Evolutionary conservation across 192 early-diverging fungal species (phyloP).

Genomic region (Helicostylum pulchrum): DNA sequence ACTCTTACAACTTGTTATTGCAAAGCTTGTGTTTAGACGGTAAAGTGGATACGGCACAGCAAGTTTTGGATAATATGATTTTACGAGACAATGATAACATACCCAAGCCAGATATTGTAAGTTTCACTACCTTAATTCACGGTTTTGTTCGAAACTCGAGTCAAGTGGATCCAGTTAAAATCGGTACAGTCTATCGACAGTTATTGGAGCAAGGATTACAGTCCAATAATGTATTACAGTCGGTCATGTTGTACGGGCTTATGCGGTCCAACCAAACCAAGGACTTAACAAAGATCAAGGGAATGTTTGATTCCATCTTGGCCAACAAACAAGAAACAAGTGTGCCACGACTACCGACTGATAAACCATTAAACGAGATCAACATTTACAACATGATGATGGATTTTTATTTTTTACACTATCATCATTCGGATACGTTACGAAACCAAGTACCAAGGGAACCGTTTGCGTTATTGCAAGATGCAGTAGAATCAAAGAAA

Average conservation of each 20-base stretch:
- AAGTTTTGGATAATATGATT: conserved; percentile 21
- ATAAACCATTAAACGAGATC: neutral
- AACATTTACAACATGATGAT: conserved; percentile 32
- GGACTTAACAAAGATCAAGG: neutral
- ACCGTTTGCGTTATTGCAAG: conserved; percentile 14
- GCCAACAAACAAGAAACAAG: conserved; percentile 1
- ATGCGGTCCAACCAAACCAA: conserved; percentile 9
- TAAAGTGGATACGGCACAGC: conserved; percentile 10
- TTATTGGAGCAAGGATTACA: conserved; percentile 12
- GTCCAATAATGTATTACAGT: conserved; percentile 13
- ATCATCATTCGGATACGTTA: conserved; percentile 10
- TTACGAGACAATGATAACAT: conserved; percentile 3
- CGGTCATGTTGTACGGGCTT: conserved; percentile 26
- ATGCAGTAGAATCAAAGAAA: conserved; percentile 4
- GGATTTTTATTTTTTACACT: conserved; percentile 26
- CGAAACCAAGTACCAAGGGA: conserved; percentile 4
- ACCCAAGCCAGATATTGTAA: conserved; percentile 27
- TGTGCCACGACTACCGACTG: neutral
- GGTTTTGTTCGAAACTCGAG: conserved; percentile 15
- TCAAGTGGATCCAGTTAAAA: neutral
- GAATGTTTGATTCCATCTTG: conserved; percentile 16
- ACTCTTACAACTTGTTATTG: conserved; percentile 26
- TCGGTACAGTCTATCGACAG: conserved; percentile 11
- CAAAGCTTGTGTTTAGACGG: conserved; percentile 15
- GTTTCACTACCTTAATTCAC: conserved; percentile 29